These are phyloP conservation scores for Hygrophila difformis DNA, from an alignment of 257 asterid genomes.

Conservation along the genomic window DNA sequence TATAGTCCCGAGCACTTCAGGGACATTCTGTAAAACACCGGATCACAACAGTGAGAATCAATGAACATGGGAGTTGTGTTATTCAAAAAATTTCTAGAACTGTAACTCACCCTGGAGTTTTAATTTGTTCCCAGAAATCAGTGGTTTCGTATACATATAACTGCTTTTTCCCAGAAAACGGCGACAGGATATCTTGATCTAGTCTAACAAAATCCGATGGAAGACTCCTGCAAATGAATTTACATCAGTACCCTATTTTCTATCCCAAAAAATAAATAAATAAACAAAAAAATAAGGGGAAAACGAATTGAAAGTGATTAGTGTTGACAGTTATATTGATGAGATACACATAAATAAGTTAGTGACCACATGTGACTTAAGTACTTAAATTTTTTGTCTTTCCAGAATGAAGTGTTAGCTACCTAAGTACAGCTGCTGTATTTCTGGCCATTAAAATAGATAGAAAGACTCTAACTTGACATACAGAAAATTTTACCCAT, in stretches of 20 bases:
- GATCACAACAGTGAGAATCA: slow-evolving; percentile 9
- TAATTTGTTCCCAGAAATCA: slow-evolving; percentile 94
- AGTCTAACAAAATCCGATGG: slow-evolving; percentile 79
- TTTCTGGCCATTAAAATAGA: too few relatives aligned
- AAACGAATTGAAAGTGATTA: too few relatives aligned
- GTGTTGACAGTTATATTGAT: too few relatives aligned
- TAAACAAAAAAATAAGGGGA: background rate
- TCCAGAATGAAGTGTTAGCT: too few relatives aligned
- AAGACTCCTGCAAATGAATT: slow-evolving; percentile 48
- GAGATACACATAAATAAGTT: too few relatives aligned
- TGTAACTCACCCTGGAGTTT: slow-evolving; percentile 72
- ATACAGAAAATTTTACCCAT: background rate
- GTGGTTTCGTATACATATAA: slow-evolving; percentile 70
- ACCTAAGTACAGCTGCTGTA: too few relatives aligned
- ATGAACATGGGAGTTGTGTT: too few relatives aligned
- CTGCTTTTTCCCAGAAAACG: slow-evolving; percentile 86
- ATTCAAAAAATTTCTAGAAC: slow-evolving; percentile 11
- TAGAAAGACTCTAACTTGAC: too few relatives aligned
- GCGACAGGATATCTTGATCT: slow-evolving; percentile 92
- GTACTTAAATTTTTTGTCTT: too few relatives aligned
- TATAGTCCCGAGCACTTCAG: slow-evolving; percentile 68
- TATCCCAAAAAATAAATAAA: background rate
- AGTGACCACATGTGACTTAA: too few relatives aligned
- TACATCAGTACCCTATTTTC: too few relatives aligned
- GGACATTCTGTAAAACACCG: slow-evolving; percentile 52